These are phyloP conservation scores for Naegleria gruberi DNA, from an alignment of 208 protist genomes.

Conservation along the genomic window DNA sequence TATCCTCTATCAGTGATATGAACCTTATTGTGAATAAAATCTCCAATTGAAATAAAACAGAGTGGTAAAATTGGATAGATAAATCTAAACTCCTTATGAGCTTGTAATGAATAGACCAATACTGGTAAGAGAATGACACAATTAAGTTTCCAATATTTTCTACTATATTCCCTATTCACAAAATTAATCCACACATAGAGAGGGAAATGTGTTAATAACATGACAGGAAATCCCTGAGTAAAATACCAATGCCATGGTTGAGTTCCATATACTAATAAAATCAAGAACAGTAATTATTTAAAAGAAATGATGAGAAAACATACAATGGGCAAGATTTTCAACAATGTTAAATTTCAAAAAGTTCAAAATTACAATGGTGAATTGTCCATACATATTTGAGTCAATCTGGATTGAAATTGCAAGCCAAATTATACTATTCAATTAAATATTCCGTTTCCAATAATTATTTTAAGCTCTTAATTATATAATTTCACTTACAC, in stretches of 20 bases:
- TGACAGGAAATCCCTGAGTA: background rate
- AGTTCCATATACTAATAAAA: background rate
- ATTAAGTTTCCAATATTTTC: background rate
- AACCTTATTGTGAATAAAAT: background rate
- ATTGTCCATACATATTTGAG: background rate
- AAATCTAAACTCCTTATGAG: constrained; percentile 22
- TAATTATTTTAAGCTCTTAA: background rate
- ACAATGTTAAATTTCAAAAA: constrained; percentile 21
- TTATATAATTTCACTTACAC: background rate
- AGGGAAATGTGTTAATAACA: background rate
- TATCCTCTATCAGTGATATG: background rate
- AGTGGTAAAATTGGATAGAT: constrained; percentile 5
- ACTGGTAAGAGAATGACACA: background rate
- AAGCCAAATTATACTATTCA: background rate
- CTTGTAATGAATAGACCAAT: background rate
- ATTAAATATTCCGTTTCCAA: background rate
- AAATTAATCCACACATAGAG: background rate
- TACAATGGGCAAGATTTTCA: background rate
- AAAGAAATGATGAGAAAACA: background rate
- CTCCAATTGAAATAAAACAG: background rate
- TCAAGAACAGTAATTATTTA: too few relatives aligned
- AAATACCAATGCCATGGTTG: constrained; percentile 24
- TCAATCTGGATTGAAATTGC: background rate
- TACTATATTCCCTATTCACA: background rate
- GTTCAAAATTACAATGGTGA: background rate